Evolutionary conservation across 495 filamentous ascomycete species (phyloP).

Genomic region (Hypoxylon crocopeplum): DNA sequence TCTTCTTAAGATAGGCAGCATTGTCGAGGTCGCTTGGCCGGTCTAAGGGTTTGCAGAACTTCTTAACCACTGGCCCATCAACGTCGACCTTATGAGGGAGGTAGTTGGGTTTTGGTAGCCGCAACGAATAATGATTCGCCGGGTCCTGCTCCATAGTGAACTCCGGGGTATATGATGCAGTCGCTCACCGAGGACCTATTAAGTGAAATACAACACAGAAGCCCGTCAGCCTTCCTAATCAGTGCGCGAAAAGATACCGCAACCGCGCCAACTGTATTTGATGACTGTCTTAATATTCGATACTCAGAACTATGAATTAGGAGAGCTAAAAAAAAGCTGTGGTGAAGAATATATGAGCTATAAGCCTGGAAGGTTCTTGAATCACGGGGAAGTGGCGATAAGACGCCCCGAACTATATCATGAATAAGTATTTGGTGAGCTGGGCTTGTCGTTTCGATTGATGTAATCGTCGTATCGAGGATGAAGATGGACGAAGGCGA

Average conservation of each 20-base stretch:
- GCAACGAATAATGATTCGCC: conserved; percentile 40
- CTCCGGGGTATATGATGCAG: conserved; percentile 2
- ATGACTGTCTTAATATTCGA: too few species aligned
- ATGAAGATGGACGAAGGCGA: too few species aligned
- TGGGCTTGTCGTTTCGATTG: too few species aligned
- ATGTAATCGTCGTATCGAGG: too few species aligned
- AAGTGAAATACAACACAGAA: not conserved
- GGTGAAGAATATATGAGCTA: too few species aligned
- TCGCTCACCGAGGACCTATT: not conserved
- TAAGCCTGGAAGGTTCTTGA: too few species aligned
- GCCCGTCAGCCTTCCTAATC: not conserved
- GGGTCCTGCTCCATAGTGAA: conserved; percentile 37
- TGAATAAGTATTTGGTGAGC: too few species aligned
- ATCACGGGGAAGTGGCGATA: too few species aligned
- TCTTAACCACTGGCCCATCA: conserved; percentile 68
- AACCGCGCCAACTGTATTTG: not conserved
- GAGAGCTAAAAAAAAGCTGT: too few species aligned
- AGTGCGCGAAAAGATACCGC: not conserved
- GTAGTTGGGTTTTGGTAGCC: conserved; percentile 57
- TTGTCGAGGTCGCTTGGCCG: conserved; percentile 62
- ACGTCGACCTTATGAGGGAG: conserved; percentile 52
- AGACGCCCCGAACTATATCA: too few species aligned
- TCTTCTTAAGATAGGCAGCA: conserved; percentile 67
- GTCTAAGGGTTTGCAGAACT: conserved; percentile 65
- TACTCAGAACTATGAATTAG: too few species aligned